Evolutionary conservation across 73 alveolate genomes (phyloP).

Genomic region (Symbiodinium pilosum): DNA sequence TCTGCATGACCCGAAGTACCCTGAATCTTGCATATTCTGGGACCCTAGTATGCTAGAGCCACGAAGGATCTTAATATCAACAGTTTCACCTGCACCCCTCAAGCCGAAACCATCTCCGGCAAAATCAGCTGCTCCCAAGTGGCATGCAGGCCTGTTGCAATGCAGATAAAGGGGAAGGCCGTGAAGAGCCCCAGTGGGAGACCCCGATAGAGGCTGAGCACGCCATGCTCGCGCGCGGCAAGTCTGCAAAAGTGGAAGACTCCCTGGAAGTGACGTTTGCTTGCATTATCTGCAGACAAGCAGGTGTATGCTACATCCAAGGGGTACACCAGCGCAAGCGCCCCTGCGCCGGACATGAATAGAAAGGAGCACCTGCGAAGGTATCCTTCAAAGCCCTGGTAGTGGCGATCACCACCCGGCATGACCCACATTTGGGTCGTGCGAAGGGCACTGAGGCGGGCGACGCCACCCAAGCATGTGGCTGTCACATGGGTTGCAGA

Average conservation of each 20-base stretch:
- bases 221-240: slow-evolving; percentile 41
- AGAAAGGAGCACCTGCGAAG: slow-evolving; percentile 66
- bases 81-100: no score
- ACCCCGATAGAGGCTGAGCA: slow-evolving; percentile 69
- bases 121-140: no score
- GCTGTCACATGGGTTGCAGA: slow-evolving; percentile 40
- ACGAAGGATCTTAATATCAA: no score
- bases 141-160: slow-evolving; percentile 69
- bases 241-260: background rate
- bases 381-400: slow-evolving; percentile 82
- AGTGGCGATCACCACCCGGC: slow-evolving; percentile 87
- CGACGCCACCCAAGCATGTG: slow-evolving; percentile 40
- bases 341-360: slow-evolving; percentile 42
- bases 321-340: slow-evolving; percentile 22
- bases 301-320: slow-evolving; percentile 70
- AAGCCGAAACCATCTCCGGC: no score
- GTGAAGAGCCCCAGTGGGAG: slow-evolving; percentile 60
- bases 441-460: slow-evolving; percentile 60
- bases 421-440: slow-evolving; percentile 84
- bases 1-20: no score
- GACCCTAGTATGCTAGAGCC: no score
- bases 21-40: no score
- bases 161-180: slow-evolving; percentile 72
- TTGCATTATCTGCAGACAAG: slow-evolving; percentile 29
- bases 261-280: slow-evolving; percentile 11